These are phyloP conservation scores for Mycena sanguinolenta DNA, from an alignment of 768 basidiomycete genomes.

Conservation along the genomic window DNA sequence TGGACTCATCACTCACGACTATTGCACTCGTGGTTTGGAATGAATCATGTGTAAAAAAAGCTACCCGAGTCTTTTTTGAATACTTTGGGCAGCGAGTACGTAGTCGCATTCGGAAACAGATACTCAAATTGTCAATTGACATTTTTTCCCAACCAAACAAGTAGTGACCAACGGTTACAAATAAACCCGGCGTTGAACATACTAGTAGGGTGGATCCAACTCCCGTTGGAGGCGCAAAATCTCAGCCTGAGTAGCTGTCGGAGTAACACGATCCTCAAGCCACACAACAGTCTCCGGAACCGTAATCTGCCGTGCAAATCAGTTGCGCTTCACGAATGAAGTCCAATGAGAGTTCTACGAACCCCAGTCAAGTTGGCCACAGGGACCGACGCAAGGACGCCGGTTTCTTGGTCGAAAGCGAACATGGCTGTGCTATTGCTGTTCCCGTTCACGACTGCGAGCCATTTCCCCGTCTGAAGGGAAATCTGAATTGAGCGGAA, in stretches of 20 bases:
- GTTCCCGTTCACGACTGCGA: slow-evolving; percentile 28
- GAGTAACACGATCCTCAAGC: slow-evolving; percentile 19
- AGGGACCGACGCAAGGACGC: slow-evolving; percentile 22
- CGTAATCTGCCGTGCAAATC: slow-evolving; percentile 7
- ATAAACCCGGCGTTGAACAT: too few species aligned
- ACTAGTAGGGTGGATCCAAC: too few species aligned
- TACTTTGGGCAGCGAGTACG: too few species aligned
- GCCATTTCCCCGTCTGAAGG: slow-evolving; percentile 25
- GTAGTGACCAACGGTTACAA: too few species aligned
- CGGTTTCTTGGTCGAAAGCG: slow-evolving; percentile 22
- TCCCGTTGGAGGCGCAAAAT: slow-evolving; percentile 12
- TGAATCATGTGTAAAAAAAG: too few species aligned
- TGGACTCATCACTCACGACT: too few species aligned
- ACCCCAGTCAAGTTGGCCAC: slow-evolving; percentile 30
- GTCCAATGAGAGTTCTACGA: not conserved
- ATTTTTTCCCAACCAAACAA: too few species aligned
- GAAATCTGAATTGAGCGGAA: not conserved
- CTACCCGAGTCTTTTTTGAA: too few species aligned
- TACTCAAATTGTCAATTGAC: too few species aligned
- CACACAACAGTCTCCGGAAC: slow-evolving; percentile 29
- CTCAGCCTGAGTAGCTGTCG: slow-evolving; percentile 20
- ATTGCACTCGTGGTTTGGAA: too few species aligned
- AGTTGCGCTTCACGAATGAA: not conserved
- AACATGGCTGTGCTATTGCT: slow-evolving; percentile 32
- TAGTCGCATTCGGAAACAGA: too few species aligned